A percentile compares a stretch with the other conserved stretches of the same genome.
Conservation (phyloP, 2,329 filamentous ascomycete genomes). For the Aspergillus arachidicola region DNA sequence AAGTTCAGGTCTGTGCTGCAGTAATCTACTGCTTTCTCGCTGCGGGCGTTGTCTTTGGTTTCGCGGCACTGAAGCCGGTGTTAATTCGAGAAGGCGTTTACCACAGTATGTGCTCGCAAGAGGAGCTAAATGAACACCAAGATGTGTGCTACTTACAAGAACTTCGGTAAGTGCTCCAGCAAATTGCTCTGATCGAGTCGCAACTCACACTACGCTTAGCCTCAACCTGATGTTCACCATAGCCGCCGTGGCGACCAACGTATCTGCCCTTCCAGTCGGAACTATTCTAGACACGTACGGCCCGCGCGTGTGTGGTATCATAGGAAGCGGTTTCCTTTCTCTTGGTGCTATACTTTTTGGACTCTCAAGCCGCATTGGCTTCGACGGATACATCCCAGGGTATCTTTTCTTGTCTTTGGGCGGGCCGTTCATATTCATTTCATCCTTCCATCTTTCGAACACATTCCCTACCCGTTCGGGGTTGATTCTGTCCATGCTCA, state of each 20-base stretch:
- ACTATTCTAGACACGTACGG: constrained; percentile 82
- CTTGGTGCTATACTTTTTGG: constrained; percentile 74
- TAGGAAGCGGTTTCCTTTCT: constrained; percentile 69
- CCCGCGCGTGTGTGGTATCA: constrained; percentile 72
- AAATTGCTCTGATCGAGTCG: not conserved
- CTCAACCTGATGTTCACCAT: constrained; percentile 93
- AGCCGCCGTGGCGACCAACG: constrained; percentile 84
- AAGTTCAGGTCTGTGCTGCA: constrained; percentile 70
- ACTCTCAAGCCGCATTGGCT: constrained; percentile 63
- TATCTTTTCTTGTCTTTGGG: constrained; percentile 78
- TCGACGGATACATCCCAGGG: constrained; percentile 74
- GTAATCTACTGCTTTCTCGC: constrained; percentile 75
- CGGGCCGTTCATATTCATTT: constrained; percentile 80
- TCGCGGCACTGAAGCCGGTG: constrained; percentile 80
- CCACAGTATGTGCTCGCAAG: constrained; percentile 60
- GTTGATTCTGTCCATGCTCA: constrained; percentile 76
- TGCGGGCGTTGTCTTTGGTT: constrained; percentile 80
- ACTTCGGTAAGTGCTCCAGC: not conserved
- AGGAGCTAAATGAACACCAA: constrained; percentile 37
- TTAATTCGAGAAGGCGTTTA: constrained; percentile 76
- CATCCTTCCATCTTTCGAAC: constrained; percentile 82
- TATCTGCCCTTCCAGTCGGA: constrained; percentile 81
- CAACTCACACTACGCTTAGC: constrained; percentile 29
- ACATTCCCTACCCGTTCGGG: constrained; percentile 77
- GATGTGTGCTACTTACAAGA: not conserved